Evolutionary conservation across 2,329 filamentous ascomycete genomes (phyloP).

Genomic region (Aspergillus tanneri): DNA sequence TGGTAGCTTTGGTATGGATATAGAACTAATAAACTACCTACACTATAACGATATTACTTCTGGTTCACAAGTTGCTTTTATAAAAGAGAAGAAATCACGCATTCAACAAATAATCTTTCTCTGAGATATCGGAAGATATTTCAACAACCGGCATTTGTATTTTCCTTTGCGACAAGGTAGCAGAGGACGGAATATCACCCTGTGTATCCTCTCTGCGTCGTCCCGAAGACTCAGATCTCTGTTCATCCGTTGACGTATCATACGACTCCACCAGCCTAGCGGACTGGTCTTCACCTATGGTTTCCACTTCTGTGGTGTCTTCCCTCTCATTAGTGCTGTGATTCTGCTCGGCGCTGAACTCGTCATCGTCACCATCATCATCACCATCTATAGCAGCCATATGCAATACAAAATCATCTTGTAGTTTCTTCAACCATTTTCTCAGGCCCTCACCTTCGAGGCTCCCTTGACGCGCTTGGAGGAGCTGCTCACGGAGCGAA

Average conservation of each 20-base stretch:
- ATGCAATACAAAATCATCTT: conserved; percentile 69
- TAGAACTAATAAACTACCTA: too few species aligned
- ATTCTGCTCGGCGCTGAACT: neutral
- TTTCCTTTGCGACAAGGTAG: neutral
- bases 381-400: conserved; percentile 66
- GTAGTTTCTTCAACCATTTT: conserved; percentile 64
- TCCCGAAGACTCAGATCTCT: neutral
- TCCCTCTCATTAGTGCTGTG: neutral
- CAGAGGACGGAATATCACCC: neutral
- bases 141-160: neutral
- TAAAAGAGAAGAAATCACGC: neutral
- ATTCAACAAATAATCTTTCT: neutral
- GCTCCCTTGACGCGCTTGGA: conserved; percentile 63
- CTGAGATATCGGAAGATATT: neutral
- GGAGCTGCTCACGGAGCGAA: conserved; percentile 68
- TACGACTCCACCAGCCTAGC: neutral
- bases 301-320: neutral
- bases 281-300: neutral
- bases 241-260: neutral
- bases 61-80: too few species aligned
- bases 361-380: conserved; percentile 8
- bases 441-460: conserved; percentile 65
- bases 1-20: neutral
- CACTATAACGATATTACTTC: too few species aligned
- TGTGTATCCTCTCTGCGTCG: neutral